phyloP scores from a whole-genome alignment of 371 early-diverging fungal genomes.

The Capniomyces stellatus region DNA sequence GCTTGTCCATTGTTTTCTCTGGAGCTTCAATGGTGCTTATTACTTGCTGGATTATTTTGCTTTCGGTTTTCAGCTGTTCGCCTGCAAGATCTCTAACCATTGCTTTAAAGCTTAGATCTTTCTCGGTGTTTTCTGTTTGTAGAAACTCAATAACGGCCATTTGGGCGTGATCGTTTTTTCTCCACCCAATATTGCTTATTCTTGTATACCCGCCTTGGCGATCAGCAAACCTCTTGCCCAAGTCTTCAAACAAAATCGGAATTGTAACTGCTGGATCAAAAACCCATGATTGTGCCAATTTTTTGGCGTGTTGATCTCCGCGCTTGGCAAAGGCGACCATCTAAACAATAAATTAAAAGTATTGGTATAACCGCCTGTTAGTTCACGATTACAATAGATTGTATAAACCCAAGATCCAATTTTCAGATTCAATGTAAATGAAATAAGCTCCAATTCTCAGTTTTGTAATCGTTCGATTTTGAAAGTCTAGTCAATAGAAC shows the following conservation, averaged over 20 bases:
- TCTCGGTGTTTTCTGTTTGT: conserved; percentile 16
- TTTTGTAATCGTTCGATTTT: neutral
- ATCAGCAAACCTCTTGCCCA: conserved; percentile 62
- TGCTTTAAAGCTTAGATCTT: conserved; percentile 16
- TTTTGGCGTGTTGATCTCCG: conserved; percentile 39
- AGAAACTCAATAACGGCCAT: conserved; percentile 74
- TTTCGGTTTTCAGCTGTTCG: conserved; percentile 14
- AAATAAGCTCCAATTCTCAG: no score
- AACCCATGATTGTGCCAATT: conserved; percentile 31
- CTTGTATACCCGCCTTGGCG: conserved; percentile 86
- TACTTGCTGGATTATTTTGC: no score
- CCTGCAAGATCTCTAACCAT: conserved; percentile 15
- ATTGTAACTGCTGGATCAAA: conserved; percentile 49
- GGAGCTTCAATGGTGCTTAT: no score
- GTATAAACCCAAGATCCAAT: no score
- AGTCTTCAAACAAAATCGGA: conserved; percentile 65
- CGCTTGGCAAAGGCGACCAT: conserved; percentile 66
- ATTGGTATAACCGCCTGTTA: no score
- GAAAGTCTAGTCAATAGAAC: no score
- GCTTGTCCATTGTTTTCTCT: no score
- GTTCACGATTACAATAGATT: no score
- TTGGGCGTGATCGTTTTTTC: conserved; percentile 73
- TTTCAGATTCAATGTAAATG: no score
- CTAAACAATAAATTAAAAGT: no score
- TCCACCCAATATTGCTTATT: conserved; percentile 57